phyloP scores from a whole-genome alignment of 2,329 filamentous ascomycete genomes.

The Blastomyces percursus region DNA sequence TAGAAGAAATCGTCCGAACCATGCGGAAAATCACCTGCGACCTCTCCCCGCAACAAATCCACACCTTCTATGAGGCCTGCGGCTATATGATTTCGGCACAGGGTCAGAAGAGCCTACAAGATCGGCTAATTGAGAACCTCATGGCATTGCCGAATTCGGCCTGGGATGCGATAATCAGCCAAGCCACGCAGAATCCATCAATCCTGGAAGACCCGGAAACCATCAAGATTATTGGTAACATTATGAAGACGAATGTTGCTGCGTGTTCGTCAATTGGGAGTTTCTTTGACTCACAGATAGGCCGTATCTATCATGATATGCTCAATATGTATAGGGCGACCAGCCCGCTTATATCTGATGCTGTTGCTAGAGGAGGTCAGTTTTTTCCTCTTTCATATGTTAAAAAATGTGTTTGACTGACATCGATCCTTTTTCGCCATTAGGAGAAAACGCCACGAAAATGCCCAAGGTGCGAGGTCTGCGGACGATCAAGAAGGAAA shows the following conservation, averaged over 20 bases:
- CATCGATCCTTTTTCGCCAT: slow-evolving; percentile 12
- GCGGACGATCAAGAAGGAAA: slow-evolving; percentile 98
- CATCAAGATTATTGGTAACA: slow-evolving; percentile 98
- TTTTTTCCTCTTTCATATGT: neutral
- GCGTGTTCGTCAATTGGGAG: slow-evolving; percentile 91
- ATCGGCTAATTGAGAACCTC: slow-evolving; percentile 77
- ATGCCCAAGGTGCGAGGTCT: slow-evolving; percentile 93
- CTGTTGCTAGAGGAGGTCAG: slow-evolving; percentile 71
- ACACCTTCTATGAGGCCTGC: slow-evolving; percentile 98
- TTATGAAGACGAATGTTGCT: slow-evolving; percentile 99
- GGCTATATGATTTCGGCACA: slow-evolving; percentile 99
- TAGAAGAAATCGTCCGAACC: slow-evolving; percentile 94
- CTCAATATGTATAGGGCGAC: slow-evolving; percentile 97
- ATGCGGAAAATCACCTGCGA: slow-evolving; percentile 95
- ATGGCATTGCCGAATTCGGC: slow-evolving; percentile 91
- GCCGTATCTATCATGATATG: slow-evolving; percentile 96
- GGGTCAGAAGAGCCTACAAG: slow-evolving; percentile 87
- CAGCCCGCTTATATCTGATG: slow-evolving; percentile 90
- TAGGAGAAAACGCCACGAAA: slow-evolving; percentile 85
- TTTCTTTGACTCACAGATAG: slow-evolving; percentile 97
- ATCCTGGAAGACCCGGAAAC: slow-evolving; percentile 87
- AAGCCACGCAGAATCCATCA: slow-evolving; percentile 71
- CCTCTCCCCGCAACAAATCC: slow-evolving; percentile 89
- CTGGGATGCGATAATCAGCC: slow-evolving; percentile 89
- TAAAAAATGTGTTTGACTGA: neutral